Evolutionary conservation across 805 yeast genomes (phyloP), one percentile per base, ranked within the genome.

Genomic region (Starmerella bombi): DNA sequence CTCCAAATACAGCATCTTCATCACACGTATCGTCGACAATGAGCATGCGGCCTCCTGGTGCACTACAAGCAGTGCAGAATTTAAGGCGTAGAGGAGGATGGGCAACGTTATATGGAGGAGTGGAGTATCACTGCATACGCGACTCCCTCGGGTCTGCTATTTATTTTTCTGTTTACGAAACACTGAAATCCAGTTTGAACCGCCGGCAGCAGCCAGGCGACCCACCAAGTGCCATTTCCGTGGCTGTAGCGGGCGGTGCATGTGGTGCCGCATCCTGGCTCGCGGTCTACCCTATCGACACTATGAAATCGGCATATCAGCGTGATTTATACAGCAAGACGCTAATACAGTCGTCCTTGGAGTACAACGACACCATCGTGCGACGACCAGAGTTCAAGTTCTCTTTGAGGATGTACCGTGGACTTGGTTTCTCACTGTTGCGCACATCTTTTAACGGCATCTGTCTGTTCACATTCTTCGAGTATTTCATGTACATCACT

Each of bases 191-290:
- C 31, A 63, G 54, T 49, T 65, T 71, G 51, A 30, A 53, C 57
- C 19, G 48, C 49, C 17, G 41, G 50, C 46, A 45, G 46, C 30
- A 51, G 40, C 59, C 25, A 19, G 36, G 42, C 15, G 50, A 51
- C 10, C 48, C 46, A 14, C 54, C 61, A 3, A 55, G 59, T 34
- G 63, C 76, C 1, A 23, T 67, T 5, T 62, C 74, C 7, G 66
- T 77, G 18, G 75, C 78, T 3, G 27, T 76, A 2, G 80, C 88
- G 0, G 94, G 93, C n/a, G 93, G 84, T 0, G 47, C 75, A 19
- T 73, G 91, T 3, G 94, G 94, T 3, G 70, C 77, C 15, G 59
- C 78, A 15, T 69, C 84, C 37, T 82, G 93, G 93, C 59, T 74
- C 2, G 58, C 74, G 1, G 76, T 82, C 3, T 84, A 79, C 60